A percentile compares a stretch with the other conserved stretches of the same genome.
Conservation (phyloP, 345 rosid genomes). For the Corymbia maculata region DNA sequence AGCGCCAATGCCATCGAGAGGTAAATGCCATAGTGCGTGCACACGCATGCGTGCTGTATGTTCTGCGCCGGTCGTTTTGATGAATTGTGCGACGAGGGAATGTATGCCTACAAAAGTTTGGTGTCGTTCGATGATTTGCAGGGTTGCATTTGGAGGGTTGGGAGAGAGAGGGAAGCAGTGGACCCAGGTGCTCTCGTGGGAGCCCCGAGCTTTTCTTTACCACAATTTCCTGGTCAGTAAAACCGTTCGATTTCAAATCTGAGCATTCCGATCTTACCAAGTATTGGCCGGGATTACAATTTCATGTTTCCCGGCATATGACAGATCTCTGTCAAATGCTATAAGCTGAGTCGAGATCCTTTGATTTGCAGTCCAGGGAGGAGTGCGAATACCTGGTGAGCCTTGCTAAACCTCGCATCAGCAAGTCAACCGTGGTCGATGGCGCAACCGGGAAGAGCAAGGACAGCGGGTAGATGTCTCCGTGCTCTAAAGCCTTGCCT, state of each 20-base stretch:
- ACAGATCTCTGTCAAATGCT: neutral
- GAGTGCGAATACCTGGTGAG: constrained; percentile 26
- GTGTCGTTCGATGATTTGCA: neutral
- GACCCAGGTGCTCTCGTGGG: constrained; percentile 14
- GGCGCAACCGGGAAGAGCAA: constrained; percentile 16
- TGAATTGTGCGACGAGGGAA: neutral
- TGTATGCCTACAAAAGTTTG: neutral
- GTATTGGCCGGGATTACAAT: neutral
- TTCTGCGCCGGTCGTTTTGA: neutral
- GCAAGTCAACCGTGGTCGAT: constrained; percentile 31
- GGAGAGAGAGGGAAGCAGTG: constrained; percentile 13
- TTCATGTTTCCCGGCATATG: neutral
- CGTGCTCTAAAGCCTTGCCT: neutral
- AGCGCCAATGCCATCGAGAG: neutral
- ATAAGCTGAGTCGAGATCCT: neutral
- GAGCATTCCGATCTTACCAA: neutral
- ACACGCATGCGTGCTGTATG: neutral
- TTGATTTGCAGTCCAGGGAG: constrained; percentile 23
- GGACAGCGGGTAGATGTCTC: constrained; percentile 24
- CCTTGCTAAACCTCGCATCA: constrained; percentile 25
- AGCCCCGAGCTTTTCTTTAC: constrained; percentile 12
- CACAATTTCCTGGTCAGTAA: constrained; percentile 14
- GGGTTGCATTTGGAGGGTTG: neutral
- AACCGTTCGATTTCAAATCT: neutral
- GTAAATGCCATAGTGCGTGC: neutral